These are phyloP conservation scores for Trametes maxima DNA, from an alignment of 768 basidiomycete genomes.

Conservation along the genomic window DNA sequence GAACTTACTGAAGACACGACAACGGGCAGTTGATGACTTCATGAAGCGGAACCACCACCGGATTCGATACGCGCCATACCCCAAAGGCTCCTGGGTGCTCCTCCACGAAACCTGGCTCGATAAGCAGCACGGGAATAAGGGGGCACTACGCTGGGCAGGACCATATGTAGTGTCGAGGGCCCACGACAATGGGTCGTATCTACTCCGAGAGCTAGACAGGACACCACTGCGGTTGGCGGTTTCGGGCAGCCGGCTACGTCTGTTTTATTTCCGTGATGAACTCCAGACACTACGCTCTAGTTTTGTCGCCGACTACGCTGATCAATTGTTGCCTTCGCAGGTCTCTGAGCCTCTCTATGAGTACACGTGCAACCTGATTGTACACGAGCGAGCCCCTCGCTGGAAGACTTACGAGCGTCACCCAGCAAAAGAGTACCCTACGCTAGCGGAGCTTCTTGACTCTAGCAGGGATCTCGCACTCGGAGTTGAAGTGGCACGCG, in stretches of 20 bases:
- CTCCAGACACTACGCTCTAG: background rate
- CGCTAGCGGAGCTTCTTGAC: background rate
- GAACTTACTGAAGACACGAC: background rate
- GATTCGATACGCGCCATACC: slow-evolving; percentile 24
- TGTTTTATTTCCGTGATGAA: background rate
- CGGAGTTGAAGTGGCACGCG: no score
- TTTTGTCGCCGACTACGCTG: background rate
- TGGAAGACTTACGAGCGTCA: background rate
- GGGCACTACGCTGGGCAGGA: slow-evolving; percentile 32
- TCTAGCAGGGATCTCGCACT: no score
- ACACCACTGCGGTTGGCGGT: background rate
- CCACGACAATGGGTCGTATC: background rate
- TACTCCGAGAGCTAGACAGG: background rate
- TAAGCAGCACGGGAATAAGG: slow-evolving; percentile 35
- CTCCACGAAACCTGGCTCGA: slow-evolving; percentile 37
- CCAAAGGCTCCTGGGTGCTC: slow-evolving; percentile 35
- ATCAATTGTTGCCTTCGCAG: background rate
- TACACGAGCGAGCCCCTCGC: background rate
- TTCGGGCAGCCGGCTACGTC: background rate
- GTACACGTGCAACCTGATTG: background rate
- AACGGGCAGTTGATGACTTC: background rate
- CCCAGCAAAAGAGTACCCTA: background rate
- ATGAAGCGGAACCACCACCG: background rate
- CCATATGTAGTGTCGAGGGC: slow-evolving; percentile 32
- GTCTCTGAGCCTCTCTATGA: background rate